Base-by-base conservation (phyloP, 2,329 filamentous ascomycete species). In the Penicillium sp. region DNA sequence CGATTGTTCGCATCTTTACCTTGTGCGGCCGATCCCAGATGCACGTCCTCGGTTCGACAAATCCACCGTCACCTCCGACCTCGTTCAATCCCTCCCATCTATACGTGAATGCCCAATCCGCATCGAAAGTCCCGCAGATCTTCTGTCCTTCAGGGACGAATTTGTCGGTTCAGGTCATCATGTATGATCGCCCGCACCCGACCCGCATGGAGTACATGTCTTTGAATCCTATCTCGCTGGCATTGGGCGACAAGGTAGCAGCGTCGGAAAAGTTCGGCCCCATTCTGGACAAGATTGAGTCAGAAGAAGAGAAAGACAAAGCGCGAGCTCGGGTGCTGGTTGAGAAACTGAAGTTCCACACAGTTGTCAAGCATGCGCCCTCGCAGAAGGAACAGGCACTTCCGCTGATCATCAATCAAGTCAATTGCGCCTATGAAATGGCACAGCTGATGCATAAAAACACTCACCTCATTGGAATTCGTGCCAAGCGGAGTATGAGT, bases 161-260 rank as follows among this genome's bases (percentile, higher is more conserved):
- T 5, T 82, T 90, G 20, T 91, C 88, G 48, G 86, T 96, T 48
- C 95, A 99, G 73, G 85, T 97, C 47, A 90, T 98, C 59, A 83
- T 96, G 58, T 99, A 96, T 76, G 88, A 96, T 69, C 84, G 93
- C 49, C 95, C 95, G 0, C 85, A 90, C 58, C 94, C 95, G 0
- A 87, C 84, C 35, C 86, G 88, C 57, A 98, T 99, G 95, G 94
- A 99, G 76, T 99, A 98, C 75, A 89, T 98, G 67, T 99, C 95
- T 0, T 81, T 97, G 20, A 86, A 87, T 31, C 94, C 95, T 0
- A 98, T 99, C 54, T 89, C 92, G 0, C 82, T 99, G 43, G 92
- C 92, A 0, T 81, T 99, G 14, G 90, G 85, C 2, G 90, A 94
- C 71, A 92, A 94, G 68, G 81, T 66, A 58, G 80, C 71, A 51